Conservation (phyloP, 2,329 filamentous ascomycete genomes). For the Cyphellophora europaea region DNA sequence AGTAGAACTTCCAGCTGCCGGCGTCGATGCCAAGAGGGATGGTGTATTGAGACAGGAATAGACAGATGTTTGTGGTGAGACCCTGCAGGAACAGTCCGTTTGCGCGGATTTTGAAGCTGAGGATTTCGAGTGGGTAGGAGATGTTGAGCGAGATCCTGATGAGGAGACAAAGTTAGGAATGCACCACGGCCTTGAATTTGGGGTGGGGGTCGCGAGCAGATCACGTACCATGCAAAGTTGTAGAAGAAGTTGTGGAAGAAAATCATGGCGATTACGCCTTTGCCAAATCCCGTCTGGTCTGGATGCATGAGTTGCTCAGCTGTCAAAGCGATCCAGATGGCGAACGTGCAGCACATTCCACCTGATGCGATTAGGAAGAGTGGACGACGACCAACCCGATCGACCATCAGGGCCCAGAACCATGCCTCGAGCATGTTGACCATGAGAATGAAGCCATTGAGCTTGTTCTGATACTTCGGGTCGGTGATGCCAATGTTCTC, state of each 20-base stretch:
- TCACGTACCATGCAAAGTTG: slow-evolving; percentile 26
- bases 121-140: slow-evolving; percentile 35
- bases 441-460: slow-evolving; percentile 32
- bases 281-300: slow-evolving; percentile 21
- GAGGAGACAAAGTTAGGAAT: not conserved
- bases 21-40: slow-evolving; percentile 39
- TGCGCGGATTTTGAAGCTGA: slow-evolving; percentile 38
- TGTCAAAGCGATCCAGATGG: slow-evolving; percentile 31
- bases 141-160: slow-evolving; percentile 20
- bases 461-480: slow-evolving; percentile 27
- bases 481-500: slow-evolving; percentile 28
- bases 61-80: slow-evolving; percentile 32
- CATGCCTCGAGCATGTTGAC: slow-evolving; percentile 22
- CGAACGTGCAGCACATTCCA: slow-evolving; percentile 34
- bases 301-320: slow-evolving; percentile 22
- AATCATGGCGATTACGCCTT: slow-evolving; percentile 31
- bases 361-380: slow-evolving; percentile 32
- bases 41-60: slow-evolving; percentile 39
- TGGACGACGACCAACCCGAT: slow-evolving; percentile 30
- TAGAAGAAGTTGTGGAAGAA: slow-evolving; percentile 33
- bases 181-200: slow-evolving; percentile 9
- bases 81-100: slow-evolving; percentile 27
- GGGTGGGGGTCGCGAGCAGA: slow-evolving; percentile 21
- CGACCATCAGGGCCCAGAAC: slow-evolving; percentile 25
- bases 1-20: slow-evolving; percentile 44